Conservation (phyloP, 106 monocot genomes). For the Allium cepa region DNA sequence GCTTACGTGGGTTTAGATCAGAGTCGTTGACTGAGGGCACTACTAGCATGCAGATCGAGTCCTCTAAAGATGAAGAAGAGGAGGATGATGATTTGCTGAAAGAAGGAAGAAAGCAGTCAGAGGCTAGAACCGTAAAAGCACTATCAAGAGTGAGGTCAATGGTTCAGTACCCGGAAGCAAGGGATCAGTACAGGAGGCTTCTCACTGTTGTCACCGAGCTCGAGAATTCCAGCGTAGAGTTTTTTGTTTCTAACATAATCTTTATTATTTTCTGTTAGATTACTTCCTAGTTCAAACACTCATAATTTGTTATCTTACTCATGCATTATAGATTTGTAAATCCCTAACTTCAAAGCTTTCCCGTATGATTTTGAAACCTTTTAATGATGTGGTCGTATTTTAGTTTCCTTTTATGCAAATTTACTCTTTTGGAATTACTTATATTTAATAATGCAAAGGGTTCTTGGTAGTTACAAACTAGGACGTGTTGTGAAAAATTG, state of each 20-base stretch:
- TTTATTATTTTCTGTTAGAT: no score
- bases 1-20: constrained; percentile 49
- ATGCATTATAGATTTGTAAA: no score
- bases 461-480: no score
- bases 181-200: constrained; percentile 67
- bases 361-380: no score
- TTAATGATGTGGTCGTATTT: no score
- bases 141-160: constrained; percentile 77
- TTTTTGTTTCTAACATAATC: neutral
- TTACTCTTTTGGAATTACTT: no score
- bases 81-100: constrained; percentile 72
- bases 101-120: constrained; percentile 71
- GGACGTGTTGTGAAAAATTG: no score
- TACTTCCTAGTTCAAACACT: no score
- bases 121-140: constrained; percentile 58
- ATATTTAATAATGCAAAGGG: no score
- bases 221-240: constrained; percentile 15
- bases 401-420: no score
- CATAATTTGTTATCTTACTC: no score
- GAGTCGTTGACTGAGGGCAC: constrained; percentile 36
- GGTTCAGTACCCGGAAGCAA: constrained; percentile 87
- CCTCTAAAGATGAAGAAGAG: constrained; percentile 50
- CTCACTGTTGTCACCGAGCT: constrained; percentile 27
- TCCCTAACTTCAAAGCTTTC: no score
- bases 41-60: constrained; percentile 18